A percentile compares a stretch with the other conserved stretches of the same genome.
phyloP scores from a whole-genome alignment of 106 monocot genomes.

The Phalaenopsis aphrodite region DNA sequence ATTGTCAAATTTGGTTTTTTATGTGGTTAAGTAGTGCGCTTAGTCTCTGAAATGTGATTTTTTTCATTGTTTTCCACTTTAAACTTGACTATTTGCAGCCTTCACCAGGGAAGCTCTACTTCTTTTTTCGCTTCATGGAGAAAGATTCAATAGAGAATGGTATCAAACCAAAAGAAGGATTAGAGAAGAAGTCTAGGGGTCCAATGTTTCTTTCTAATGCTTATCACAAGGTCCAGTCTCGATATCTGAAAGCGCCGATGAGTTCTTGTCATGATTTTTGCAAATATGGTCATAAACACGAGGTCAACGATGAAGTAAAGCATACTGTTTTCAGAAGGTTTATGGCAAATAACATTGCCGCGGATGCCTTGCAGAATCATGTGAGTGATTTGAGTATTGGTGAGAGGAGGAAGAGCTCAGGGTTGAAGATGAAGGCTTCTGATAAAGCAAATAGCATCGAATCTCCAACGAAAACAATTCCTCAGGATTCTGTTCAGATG shows the following conservation, averaged over 20 bases:
- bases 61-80: background rate
- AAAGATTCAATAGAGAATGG: conserved; percentile 7
- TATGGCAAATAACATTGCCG: background rate
- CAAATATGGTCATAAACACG: conserved; percentile 45
- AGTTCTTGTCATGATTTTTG: conserved; percentile 70
- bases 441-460: background rate
- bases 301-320: conserved; percentile 18
- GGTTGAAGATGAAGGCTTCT: conserved; percentile 5
- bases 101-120: background rate
- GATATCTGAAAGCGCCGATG: conserved; percentile 39
- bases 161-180: conserved; percentile 1
- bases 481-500: background rate
- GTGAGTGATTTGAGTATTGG: background rate
- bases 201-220: conserved; percentile 17
- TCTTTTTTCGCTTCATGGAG: background rate
- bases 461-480: background rate
- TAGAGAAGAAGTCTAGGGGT: conserved; percentile 9
- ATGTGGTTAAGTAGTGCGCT: background rate
- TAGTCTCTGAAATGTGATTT: background rate
- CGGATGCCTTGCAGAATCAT: background rate
- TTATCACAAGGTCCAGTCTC: conserved; percentile 20
- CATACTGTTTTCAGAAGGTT: conserved; percentile 3
- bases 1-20: background rate
- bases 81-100: background rate
- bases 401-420: conserved; percentile 8